phyloP scores from a whole-genome alignment of 1,284 basidiomycete genomes.

The Schizopora paradoxa region DNA sequence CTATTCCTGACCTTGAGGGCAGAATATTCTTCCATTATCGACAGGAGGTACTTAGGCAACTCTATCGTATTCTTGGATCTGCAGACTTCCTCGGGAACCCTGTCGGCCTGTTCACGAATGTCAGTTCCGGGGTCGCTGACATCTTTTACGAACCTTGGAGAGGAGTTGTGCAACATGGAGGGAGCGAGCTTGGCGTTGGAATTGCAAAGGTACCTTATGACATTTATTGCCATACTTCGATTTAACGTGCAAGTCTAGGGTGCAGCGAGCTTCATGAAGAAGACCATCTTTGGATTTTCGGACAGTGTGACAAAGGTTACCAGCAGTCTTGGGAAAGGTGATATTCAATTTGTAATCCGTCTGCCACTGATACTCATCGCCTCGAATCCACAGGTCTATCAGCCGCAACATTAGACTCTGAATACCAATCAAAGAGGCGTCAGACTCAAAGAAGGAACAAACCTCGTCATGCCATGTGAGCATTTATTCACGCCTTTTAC shows the following conservation, averaged over 20 bases:
- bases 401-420: conserved; percentile 93
- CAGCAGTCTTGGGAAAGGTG: conserved; percentile 94
- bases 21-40: conserved; percentile 92
- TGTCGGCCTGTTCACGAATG: conserved; percentile 96
- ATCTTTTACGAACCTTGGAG: conserved; percentile 99
- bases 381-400: conserved; percentile 69
- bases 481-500: conserved; percentile 1
- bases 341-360: conserved; percentile 10
- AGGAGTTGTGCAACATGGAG: conserved; percentile 95
- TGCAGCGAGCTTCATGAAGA: conserved; percentile 97
- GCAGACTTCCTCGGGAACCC: conserved; percentile 94
- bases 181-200: conserved; percentile 93
- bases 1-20: conserved; percentile 77
- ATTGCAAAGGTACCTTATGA: conserved; percentile 76
- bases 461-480: conserved; percentile 91
- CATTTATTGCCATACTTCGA: background rate
- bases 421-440: conserved; percentile 88
- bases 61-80: conserved; percentile 94
- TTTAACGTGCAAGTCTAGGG: conserved; percentile 45
- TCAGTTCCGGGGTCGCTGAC: conserved; percentile 97
- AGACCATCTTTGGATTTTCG: conserved; percentile 95
- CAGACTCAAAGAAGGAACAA: conserved; percentile 90
- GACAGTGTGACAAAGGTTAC: conserved; percentile 98
- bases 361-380: background rate
- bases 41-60: conserved; percentile 89